Conservation (phyloP, 2,329 filamentous ascomycete species). For the Aurifilum marmelostoma region DNA sequence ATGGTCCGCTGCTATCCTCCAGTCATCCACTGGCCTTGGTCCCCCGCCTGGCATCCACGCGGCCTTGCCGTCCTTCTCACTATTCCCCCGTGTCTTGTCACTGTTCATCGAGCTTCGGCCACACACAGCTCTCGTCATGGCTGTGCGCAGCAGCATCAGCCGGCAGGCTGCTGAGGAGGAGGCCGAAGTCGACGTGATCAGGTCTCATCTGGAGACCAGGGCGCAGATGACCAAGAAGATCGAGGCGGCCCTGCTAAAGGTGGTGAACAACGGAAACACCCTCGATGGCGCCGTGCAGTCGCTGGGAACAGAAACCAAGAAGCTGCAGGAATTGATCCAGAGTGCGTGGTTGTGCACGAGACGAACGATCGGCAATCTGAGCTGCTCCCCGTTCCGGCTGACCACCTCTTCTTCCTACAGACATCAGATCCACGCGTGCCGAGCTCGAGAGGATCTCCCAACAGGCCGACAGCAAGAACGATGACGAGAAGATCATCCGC, state of each 20-base stretch:
- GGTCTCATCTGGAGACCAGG: conserved; percentile 84
- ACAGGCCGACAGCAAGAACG: conserved; percentile 88
- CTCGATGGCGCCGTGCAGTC: conserved; percentile 92
- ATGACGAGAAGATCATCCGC: conserved; percentile 89
- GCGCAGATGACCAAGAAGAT: conserved; percentile 94
- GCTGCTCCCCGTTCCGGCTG: conserved; percentile 3
- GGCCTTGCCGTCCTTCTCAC: not conserved
- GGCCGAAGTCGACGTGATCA: conserved; percentile 72
- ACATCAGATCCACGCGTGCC: conserved; percentile 82
- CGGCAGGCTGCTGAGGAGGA: conserved; percentile 65
- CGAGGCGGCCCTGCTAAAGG: conserved; percentile 78
- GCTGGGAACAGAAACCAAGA: conserved; percentile 89
- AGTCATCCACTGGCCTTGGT: not conserved
- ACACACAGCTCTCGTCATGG: conserved; percentile 46
- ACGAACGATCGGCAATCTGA: not conserved
- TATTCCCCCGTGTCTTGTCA: not conserved
- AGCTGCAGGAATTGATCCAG: conserved; percentile 81
- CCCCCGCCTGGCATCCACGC: not conserved
- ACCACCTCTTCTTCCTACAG: conserved; percentile 43
- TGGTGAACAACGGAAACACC: conserved; percentile 87
- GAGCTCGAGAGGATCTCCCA: conserved; percentile 88
- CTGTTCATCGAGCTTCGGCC: not conserved
- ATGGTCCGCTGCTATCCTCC: not conserved
- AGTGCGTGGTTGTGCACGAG: conserved; percentile 54
- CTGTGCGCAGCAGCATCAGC: conserved; percentile 51